A percentile compares a stretch with the other conserved stretches of the same genome.
Evolutionary conservation across 306 rosid genomes (phyloP).

Genomic region (Dalbergia cultrata): DNA sequence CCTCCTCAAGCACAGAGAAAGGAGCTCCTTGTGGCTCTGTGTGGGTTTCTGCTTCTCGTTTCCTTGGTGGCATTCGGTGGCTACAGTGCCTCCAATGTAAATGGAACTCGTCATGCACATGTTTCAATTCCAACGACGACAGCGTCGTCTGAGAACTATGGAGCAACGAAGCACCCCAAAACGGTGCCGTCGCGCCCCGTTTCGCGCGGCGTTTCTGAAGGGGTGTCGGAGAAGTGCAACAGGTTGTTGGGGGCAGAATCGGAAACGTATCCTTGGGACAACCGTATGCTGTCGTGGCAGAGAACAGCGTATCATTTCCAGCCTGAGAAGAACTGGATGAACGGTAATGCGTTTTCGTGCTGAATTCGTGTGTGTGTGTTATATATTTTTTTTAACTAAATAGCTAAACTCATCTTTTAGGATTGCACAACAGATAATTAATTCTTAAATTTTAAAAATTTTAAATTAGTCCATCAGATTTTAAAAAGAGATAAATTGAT

Average conservation of each 20-base stretch:
- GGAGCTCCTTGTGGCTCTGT: constrained; percentile 33
- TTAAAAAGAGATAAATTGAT: no score
- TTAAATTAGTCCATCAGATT: no score
- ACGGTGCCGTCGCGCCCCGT: constrained; percentile 42
- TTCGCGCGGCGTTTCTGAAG: constrained; percentile 65
- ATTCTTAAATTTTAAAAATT: no score
- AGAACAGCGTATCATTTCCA: constrained; percentile 94
- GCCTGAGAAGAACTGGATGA: constrained; percentile 97
- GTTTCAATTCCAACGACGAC: constrained; percentile 5
- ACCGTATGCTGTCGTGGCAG: constrained; percentile 93
- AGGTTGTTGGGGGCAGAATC: constrained; percentile 30
- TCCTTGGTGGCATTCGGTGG: constrained; percentile 52
- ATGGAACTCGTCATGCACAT: constrained; percentile 4
- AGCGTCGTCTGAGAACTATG: background rate
- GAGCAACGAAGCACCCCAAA: background rate
- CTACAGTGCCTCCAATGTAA: background rate
- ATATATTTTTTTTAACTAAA: no score
- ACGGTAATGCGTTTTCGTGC: constrained; percentile 55
- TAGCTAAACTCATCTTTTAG: no score
- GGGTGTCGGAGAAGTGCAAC: constrained; percentile 84
- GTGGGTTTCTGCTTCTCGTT: constrained; percentile 57
- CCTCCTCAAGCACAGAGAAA: constrained; percentile 37
- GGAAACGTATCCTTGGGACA: constrained; percentile 71
- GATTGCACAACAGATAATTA: no score
- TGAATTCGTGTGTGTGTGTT: background rate